Evolutionary conservation across 495 filamentous ascomycete genomes (phyloP), one percentile per base, ranked within the genome.

Genomic region (Daldinia loculata): DNA sequence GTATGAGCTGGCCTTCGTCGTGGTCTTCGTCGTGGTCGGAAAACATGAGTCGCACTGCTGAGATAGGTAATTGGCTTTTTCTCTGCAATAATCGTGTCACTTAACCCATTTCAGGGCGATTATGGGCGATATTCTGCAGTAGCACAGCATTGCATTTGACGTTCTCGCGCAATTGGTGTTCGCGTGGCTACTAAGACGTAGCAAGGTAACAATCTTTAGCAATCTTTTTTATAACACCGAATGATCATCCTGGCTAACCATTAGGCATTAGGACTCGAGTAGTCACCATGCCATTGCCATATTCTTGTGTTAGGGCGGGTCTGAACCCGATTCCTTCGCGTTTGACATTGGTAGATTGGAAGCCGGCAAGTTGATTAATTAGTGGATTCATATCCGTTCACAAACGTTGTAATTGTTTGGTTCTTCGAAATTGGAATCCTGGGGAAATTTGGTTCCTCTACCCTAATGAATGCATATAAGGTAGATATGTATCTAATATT

Each of bases 31-130:
- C 4, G 43, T 48, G 43, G 64, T 39, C 69, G 60, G 64, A 39
- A 63, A 53, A 61, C 41, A 56, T 27, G 55, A 36, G 69, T 72
- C 22, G 64, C 60, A 65, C 69, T 27, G 64, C 64, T 56, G 58
- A 24, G 39, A 56, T 24, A 24, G 39, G 52, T 24, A 56, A 64
- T 64, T 59, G 63, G 29, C 12, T 57, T 53, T 53, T 62, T 15
- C 43, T 66, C 41, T 66, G 43, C 45, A 66, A 62, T 56, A 22
- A 53, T 30, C 24, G 50, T 30, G 50, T 30, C 26, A 53, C 50
- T 30, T n/a, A 9, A 53, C 11, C 26, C 26, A 53, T 11, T 9
- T 30, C 24, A 30, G 26, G 2, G 7, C 9, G 6, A 36, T 56
- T 15, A 12, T 32, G 53, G 29, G 26, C 17, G 29, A 34, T 56